Percentiles rank a stretch among this genome's conserved stretches.
Evolutionary conservation across 2,329 filamentous ascomycete genomes (phyloP).

Genomic region (Plectosphaerella sp.): DNA sequence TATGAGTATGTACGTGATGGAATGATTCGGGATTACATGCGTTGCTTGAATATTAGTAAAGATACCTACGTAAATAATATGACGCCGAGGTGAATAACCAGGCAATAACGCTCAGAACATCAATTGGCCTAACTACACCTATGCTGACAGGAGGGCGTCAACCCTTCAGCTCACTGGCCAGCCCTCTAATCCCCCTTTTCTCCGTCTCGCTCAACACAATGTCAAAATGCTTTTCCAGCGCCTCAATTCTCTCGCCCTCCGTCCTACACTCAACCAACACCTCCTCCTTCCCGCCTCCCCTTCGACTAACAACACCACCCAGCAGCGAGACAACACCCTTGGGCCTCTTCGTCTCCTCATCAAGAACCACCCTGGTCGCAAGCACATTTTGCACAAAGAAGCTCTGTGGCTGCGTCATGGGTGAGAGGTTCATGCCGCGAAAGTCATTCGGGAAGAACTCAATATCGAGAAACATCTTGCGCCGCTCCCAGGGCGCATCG

Average conservation of each 20-base stretch:
- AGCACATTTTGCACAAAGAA: constrained; percentile 32
- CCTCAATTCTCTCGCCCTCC: constrained; percentile 44
- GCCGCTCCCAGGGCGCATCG: constrained; percentile 33
- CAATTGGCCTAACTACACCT: background rate
- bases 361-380: constrained; percentile 23
- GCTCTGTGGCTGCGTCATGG: constrained; percentile 27
- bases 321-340: constrained; percentile 38
- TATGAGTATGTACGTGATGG: no score
- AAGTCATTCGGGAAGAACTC: constrained; percentile 44
- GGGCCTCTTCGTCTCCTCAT: constrained; percentile 9
- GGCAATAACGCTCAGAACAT: background rate
- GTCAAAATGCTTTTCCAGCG: constrained; percentile 44
- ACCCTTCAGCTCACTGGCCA: constrained; percentile 12
- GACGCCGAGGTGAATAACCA: no score
- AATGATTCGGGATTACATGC: no score
- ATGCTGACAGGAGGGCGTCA: background rate
- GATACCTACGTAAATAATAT: no score
- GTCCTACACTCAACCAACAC: constrained; percentile 35
- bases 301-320: constrained; percentile 38
- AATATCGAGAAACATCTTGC: constrained; percentile 47
- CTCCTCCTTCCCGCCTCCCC: constrained; percentile 30
- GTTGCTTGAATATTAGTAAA: no score
- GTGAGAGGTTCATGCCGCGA: constrained; percentile 38
- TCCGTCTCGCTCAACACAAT: constrained; percentile 43
- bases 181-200: constrained; percentile 40